A percentile compares a stretch with the other conserved stretches of the same genome.
Conservation (phyloP, 78 protist species). For the Dictyostelium capitatum region DNA sequence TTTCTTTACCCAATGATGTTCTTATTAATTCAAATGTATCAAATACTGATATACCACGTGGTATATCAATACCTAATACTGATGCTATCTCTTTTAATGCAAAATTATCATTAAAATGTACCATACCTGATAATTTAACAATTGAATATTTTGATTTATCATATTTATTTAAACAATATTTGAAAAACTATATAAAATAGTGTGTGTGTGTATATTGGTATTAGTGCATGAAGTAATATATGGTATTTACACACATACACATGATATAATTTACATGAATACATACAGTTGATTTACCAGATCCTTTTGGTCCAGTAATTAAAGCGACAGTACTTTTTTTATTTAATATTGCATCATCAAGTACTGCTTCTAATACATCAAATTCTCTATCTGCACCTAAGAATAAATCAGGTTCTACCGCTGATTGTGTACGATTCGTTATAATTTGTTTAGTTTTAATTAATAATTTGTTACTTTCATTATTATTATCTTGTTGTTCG, state of each 20-base stretch:
- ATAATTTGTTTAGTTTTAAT: neutral
- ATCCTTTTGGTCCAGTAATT: constrained; percentile 19
- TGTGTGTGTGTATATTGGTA: no score
- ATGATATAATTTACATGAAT: neutral
- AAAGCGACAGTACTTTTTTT: constrained; percentile 28
- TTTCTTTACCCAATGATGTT: constrained; percentile 1
- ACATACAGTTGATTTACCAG: constrained; percentile 65
- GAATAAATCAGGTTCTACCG: neutral
- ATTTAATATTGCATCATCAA: neutral
- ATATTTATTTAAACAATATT: neutral
- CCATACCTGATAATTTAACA: constrained; percentile 11
- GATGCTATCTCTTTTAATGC: constrained; percentile 20
- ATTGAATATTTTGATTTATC: neutral
- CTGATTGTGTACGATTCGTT: neutral
- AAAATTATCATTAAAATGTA: constrained; percentile 13
- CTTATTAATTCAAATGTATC: constrained; percentile 21
- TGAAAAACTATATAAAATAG: constrained; percentile 33
- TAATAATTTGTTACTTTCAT: neutral
- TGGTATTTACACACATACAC: no score
- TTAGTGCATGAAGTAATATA: no score
- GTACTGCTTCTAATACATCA: neutral
- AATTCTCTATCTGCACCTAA: neutral
- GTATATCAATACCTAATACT: neutral
- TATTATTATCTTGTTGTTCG: no score
- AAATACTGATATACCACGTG: neutral